Percentiles rank a stretch among this genome's conserved stretches.
phyloP scores from a whole-genome alignment of 257 asterid genomes.

The Anisodus tanguticus region DNA sequence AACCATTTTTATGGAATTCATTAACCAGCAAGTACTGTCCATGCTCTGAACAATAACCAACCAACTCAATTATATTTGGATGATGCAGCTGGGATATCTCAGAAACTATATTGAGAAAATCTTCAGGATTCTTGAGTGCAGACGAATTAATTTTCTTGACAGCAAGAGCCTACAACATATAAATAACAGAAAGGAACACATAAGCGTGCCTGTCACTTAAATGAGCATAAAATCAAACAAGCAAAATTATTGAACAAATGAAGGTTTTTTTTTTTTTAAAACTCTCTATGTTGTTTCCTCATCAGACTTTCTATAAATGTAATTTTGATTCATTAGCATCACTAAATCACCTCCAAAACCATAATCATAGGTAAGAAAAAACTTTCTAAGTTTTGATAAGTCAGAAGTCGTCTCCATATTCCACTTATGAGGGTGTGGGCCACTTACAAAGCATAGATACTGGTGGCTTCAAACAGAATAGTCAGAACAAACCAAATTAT shows the following conservation, averaged over 20 bases:
- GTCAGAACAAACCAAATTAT: not conserved
- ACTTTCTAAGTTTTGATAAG: not conserved
- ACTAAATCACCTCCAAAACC: not conserved
- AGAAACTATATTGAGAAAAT: conserved; percentile 73
- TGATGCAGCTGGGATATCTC: conserved; percentile 73
- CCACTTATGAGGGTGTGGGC: not conserved
- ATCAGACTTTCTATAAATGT: not conserved
- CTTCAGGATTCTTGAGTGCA: conserved; percentile 59
- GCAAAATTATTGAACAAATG: not conserved
- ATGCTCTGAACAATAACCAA: conserved; percentile 93
- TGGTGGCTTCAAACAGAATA: not conserved
- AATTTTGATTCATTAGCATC: not conserved
- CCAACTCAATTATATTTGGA: conserved; percentile 80
- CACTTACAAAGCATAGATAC: not conserved
- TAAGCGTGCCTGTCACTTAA: not conserved
- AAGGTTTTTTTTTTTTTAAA: not conserved
- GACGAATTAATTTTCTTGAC: conserved; percentile 88
- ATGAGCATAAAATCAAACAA: not conserved
- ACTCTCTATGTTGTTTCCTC: not conserved
- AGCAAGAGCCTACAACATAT: conserved; percentile 67
- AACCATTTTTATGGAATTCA: conserved; percentile 82
- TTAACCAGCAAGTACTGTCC: conserved; percentile 81
- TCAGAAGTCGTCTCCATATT: not conserved
- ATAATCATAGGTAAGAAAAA: not conserved
- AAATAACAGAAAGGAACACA: not conserved